phyloP scores from a whole-genome alignment of 768 basidiomycete species.

The Boletus subcaerulescens region DNA sequence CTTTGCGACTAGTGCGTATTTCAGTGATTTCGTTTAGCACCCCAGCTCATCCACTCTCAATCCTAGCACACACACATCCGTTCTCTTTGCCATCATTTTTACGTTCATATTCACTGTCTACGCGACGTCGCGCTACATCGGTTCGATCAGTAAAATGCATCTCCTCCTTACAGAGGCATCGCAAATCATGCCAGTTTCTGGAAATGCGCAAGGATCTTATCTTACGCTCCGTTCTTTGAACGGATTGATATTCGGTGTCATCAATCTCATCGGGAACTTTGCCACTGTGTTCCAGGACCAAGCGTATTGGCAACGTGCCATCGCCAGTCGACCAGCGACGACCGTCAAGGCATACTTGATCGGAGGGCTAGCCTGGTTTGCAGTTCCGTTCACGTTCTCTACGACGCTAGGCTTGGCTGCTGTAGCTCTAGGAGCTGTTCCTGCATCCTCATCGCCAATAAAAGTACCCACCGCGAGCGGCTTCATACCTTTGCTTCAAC shows the following conservation, averaged over 20 bases:
- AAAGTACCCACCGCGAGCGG: conserved; percentile 48
- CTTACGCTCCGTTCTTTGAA: conserved; percentile 75
- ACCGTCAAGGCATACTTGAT: conserved; percentile 89
- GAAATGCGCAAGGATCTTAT: conserved; percentile 86
- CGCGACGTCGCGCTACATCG: conserved; percentile 74
- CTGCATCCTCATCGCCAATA: conserved; percentile 25
- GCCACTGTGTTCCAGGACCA: conserved; percentile 62
- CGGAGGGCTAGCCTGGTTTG: conserved; percentile 90
- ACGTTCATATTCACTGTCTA: conserved; percentile 78
- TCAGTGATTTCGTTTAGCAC: neutral
- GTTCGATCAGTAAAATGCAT: conserved; percentile 76
- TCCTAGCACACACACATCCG: conserved; percentile 76
- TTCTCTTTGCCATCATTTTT: conserved; percentile 85
- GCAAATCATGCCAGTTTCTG: conserved; percentile 54
- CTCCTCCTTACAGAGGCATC: conserved; percentile 66
- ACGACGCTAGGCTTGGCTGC: conserved; percentile 87
- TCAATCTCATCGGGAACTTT: conserved; percentile 88
- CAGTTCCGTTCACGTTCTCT: conserved; percentile 83
- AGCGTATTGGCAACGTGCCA: conserved; percentile 91
- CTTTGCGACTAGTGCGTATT: conserved; percentile 79
- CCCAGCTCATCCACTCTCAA: neutral
- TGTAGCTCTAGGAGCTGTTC: conserved; percentile 64
- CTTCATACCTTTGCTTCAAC: conserved; percentile 39
- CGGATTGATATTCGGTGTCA: conserved; percentile 80
- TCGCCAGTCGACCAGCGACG: conserved; percentile 79